Evolutionary conservation across 1,284 basidiomycete species (phyloP).

Genomic region (Jaminaea rosea): DNA sequence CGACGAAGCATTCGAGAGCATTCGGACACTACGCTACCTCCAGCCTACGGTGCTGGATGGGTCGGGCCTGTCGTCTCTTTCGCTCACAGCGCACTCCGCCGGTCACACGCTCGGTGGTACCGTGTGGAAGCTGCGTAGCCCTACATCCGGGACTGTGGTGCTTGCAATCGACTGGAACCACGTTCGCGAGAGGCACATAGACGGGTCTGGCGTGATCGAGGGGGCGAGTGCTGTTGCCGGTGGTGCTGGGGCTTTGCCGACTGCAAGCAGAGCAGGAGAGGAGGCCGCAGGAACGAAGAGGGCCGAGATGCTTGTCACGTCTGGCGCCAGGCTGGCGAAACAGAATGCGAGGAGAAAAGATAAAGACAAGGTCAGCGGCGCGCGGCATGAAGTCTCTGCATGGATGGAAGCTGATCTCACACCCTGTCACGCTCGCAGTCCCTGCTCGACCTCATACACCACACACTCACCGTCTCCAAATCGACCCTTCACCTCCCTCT

Average conservation of each 20-base stretch:
- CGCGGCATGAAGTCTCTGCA: too few species aligned
- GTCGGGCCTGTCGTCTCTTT: constrained; percentile 52
- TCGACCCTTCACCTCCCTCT: constrained; percentile 73
- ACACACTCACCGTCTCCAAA: constrained; percentile 70
- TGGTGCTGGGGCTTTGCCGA: too few species aligned
- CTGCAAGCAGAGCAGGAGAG: constrained; percentile 10
- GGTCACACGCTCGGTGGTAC: constrained; percentile 94
- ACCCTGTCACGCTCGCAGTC: too few species aligned
- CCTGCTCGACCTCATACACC: constrained; percentile 58
- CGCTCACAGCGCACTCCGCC: constrained; percentile 89
- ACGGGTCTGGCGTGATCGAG: constrained; percentile 66
- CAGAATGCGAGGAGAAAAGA: constrained; percentile 82
- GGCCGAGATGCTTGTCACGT: constrained; percentile 69
- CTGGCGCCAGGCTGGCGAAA: constrained; percentile 67
- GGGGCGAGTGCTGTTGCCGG: constrained; percentile 13
- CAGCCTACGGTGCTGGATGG: constrained; percentile 86
- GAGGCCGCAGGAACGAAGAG: constrained; percentile 10
- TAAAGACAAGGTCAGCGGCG: constrained; percentile 62
- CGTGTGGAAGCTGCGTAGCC: constrained; percentile 95
- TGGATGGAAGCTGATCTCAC: too few species aligned
- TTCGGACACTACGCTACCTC: constrained; percentile 86
- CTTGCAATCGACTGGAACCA: constrained; percentile 97
- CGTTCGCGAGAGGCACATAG: constrained; percentile 87
- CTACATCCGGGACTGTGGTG: constrained; percentile 86
- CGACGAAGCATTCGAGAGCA: constrained; percentile 84